A percentile compares a stretch with the other conserved stretches of the same genome.
Evolutionary conservation across 2,329 filamentous ascomycete species (phyloP).

Genomic region (Mycosphaerelloides madeirae): DNA sequence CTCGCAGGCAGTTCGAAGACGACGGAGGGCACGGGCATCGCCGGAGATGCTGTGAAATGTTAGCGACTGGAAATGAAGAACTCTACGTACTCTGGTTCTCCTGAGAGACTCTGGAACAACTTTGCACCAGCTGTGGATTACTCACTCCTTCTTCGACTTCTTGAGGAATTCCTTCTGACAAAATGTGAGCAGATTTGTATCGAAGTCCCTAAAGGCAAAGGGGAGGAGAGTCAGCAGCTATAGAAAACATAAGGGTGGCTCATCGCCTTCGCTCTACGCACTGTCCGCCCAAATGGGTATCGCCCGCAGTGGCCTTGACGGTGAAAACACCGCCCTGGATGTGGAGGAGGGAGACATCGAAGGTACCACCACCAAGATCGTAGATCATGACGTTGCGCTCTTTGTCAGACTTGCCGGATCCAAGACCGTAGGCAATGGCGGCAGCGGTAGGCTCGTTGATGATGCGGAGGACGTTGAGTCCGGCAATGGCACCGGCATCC

Average conservation of each 20-base stretch:
- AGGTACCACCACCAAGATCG: constrained; percentile 99
- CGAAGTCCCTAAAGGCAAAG: too few relatives aligned
- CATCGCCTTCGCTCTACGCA: too few relatives aligned
- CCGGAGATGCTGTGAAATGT: constrained; percentile 63
- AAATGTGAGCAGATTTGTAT: constrained; percentile 90
- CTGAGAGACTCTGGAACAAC: too few relatives aligned
- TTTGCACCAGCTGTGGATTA: too few relatives aligned
- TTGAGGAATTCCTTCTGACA: constrained; percentile 92
- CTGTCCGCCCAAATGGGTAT: constrained; percentile 83
- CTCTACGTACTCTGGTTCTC: too few relatives aligned
- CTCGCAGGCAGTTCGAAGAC: constrained; percentile 96
- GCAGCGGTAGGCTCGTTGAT: constrained; percentile 99
- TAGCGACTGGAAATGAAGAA: too few relatives aligned
- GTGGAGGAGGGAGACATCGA: constrained; percentile 98
- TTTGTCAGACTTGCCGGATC: constrained; percentile 63
- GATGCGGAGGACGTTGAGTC: constrained; percentile 98
- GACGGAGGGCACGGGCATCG: constrained; percentile 87
- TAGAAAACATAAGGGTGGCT: too few relatives aligned
- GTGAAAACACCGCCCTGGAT: constrained; percentile 99
- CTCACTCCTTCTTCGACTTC: constrained; percentile 63
- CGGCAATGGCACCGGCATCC: constrained; percentile 95
- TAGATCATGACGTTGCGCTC: constrained; percentile 99
- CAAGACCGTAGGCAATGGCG: constrained; percentile 94
- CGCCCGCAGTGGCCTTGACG: constrained; percentile 96
- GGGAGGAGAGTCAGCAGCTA: too few relatives aligned